Conservation (phyloP, 1,284 basidiomycete species). For the Puccinia polysora region DNA sequence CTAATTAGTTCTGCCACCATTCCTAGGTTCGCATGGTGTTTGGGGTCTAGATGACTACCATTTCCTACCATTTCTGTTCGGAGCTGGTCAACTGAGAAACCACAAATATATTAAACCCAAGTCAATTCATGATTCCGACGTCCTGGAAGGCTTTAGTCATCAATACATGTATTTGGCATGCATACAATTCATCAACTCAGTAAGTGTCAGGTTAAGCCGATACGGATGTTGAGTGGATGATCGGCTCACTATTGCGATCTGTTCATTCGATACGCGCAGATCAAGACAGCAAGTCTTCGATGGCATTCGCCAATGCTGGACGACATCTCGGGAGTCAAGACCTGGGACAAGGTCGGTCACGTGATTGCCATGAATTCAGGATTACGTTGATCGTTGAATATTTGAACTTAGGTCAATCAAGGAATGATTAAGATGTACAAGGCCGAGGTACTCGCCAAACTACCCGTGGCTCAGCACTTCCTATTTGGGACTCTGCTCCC, state of each 20-base stretch:
- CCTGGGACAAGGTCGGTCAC: not conserved
- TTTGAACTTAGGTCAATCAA: slow-evolving; percentile 92
- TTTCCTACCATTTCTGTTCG: slow-evolving; percentile 89
- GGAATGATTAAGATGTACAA: slow-evolving; percentile 99
- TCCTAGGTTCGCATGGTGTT: slow-evolving; percentile 75
- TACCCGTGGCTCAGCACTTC: slow-evolving; percentile 95
- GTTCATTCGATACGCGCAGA: slow-evolving; percentile 58
- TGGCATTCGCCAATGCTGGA: slow-evolving; percentile 99
- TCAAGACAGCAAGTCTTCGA: slow-evolving; percentile 87
- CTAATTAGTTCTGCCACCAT: not conserved
- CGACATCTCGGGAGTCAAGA: slow-evolving; percentile 81
- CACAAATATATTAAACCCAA: slow-evolving; percentile 88
- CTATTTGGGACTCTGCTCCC: slow-evolving; percentile 80
- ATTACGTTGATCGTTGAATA: slow-evolving; percentile 71
- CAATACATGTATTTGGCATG: slow-evolving; percentile 98
- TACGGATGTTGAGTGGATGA: no score
- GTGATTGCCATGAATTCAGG: not conserved
- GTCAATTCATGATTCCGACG: slow-evolving; percentile 82
- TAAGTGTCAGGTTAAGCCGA: no score
- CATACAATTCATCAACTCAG: slow-evolving; percentile 93
- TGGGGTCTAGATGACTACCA: slow-evolving; percentile 99
- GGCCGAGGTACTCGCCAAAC: slow-evolving; percentile 88
- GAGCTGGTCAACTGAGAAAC: slow-evolving; percentile 76
- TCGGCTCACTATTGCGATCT: no score
- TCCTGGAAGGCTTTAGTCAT: slow-evolving; percentile 85